Base-by-base conservation (phyloP, 2,329 filamentous ascomycete species). In the Plenodomus lindquistii region DNA sequence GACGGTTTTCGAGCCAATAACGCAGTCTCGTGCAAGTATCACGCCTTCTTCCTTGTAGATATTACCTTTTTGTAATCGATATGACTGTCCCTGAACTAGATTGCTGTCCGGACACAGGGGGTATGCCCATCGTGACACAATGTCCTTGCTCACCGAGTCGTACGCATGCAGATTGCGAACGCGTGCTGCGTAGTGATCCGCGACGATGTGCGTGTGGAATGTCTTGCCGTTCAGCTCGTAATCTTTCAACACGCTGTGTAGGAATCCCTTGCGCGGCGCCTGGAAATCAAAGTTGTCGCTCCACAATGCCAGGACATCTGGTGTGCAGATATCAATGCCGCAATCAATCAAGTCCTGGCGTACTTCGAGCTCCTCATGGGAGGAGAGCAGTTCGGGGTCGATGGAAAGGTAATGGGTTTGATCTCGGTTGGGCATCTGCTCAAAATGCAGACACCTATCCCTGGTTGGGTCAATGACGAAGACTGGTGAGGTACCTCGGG, bases 261-360 rank as follows among this genome's bases (percentile, higher is more conserved):
- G 75, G 63, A 96, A 97, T 64, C 96, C 91, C 63, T 87, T 87
- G 45, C 92, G 84, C 1, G 93, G 91, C 7, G 91, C 81, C 70
- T 97, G 91, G 71, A 96, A 97, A 71, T 99, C 93, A 64, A 97
- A 99, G 67, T 92, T 96, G 74, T 99, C 94, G 8, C 91, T 94
- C 90, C 94, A 99, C 48, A 97, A 77, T 7, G 92, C 92, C 37
- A 97, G 81, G 8, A 97, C 92, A 67, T 97, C 94, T 0, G 93
- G 92, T 1, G 94, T 97, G 74, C 93, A 97, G 56, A 99, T 97
- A 69, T 99, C 94, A 65, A 99, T 94, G 43, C 90, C 89, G 61
- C 91, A 92, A 72, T 99, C 94, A 53, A 97, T 88, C 49, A 99
- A 77, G 73, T 99, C 93, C 55, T 88, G 84, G 34, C 92, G 85